Evolutionary conservation across 2,329 filamentous ascomycete species (phyloP), one percentile per base, ranked within the genome.

Genomic region (Aspergillus eucalypticola): DNA sequence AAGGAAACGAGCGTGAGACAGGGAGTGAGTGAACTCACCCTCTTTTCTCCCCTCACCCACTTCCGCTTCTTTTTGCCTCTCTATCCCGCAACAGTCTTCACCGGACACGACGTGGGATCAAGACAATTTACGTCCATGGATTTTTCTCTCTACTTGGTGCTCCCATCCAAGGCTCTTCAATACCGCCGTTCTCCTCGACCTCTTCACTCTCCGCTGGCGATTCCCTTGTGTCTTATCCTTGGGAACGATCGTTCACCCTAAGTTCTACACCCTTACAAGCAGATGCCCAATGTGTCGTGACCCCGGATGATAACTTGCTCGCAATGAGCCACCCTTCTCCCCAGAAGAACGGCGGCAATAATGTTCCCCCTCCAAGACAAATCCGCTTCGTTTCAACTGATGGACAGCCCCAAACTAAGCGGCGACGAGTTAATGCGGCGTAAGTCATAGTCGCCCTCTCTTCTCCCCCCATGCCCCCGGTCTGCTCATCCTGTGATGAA

Each of bases 361-460:
- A 63, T 67, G 61, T 69, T 65, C 64, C 69, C 58, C 67, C 66
- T 57, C 69, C 72, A 52, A 69, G 76, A 59, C 79, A 80, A 69
- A 90, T 91, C 67, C 88, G 90, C 68, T 94, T 93, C 74, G 90
- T 94, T 68, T 90, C 91, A 65, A 92, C 88, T 70, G 89, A 92
- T 77, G 90, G 90, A 63, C 89, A 91, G 66, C 90, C 90, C 52
- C 90, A 90, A 63, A 88, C 89, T 25, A 94, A 93, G 77, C 83
- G 90, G 68, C 84, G 90, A 72, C 84, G 90, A 69, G 90, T 94
- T 71, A 91, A 88, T 77, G 88, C 90, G 70, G 90, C 90, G 86
- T 90, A 82, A 76, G 87, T 48, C 42, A 55, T 48, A 50, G 53
- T 35, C 29, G 32, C 38, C 32, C 44, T 32, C 10, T 59, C 50